Evolutionary conservation across 805 yeast genomes (phyloP).

Genomic region (Suhomyces canberraensis): DNA sequence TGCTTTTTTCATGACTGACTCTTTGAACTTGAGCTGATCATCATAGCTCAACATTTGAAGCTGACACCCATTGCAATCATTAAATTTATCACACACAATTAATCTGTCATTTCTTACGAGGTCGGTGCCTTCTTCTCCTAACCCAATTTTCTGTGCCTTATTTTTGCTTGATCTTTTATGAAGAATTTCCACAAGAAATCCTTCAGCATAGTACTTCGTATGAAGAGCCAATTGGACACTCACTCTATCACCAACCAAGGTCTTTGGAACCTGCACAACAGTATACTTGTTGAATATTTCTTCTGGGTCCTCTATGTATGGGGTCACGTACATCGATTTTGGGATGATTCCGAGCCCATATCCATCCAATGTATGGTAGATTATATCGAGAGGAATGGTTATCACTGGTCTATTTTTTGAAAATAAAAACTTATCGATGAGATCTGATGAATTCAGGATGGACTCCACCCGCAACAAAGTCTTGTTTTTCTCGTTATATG

Average conservation of each 20-base stretch:
- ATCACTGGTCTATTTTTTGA: slow-evolving; percentile 18
- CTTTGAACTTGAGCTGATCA: slow-evolving; percentile 35
- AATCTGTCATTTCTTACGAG: slow-evolving; percentile 24
- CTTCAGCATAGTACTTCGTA: slow-evolving; percentile 29
- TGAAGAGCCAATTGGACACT: slow-evolving; percentile 27
- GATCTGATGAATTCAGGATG: slow-evolving; percentile 17
- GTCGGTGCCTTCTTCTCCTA: too few species aligned
- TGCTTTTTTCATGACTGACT: slow-evolving; percentile 29
- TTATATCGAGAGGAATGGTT: slow-evolving; percentile 16
- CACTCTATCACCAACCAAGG: slow-evolving; percentile 38
- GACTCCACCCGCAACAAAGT: slow-evolving; percentile 11
- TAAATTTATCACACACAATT: slow-evolving; percentile 33
- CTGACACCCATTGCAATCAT: slow-evolving; percentile 41
- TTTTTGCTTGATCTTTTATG: slow-evolving; percentile 2
- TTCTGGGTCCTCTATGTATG: slow-evolving; percentile 10
- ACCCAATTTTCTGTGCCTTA: slow-evolving; percentile 7
- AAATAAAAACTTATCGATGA: slow-evolving; percentile 24
- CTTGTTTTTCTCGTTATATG: slow-evolving; percentile 4
- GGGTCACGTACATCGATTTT: slow-evolving; percentile 16
- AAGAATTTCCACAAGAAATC: slow-evolving; percentile 18
- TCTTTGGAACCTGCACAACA: slow-evolving; percentile 35
- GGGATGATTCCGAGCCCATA: slow-evolving; percentile 35
- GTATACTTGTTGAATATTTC: slow-evolving; percentile 16
- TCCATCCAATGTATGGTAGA: slow-evolving; percentile 31
- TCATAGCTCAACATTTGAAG: slow-evolving; percentile 40